These are phyloP conservation scores for Karstenula rhodostoma DNA, from an alignment of 2,329 filamentous ascomycete species.

Conservation along the genomic window DNA sequence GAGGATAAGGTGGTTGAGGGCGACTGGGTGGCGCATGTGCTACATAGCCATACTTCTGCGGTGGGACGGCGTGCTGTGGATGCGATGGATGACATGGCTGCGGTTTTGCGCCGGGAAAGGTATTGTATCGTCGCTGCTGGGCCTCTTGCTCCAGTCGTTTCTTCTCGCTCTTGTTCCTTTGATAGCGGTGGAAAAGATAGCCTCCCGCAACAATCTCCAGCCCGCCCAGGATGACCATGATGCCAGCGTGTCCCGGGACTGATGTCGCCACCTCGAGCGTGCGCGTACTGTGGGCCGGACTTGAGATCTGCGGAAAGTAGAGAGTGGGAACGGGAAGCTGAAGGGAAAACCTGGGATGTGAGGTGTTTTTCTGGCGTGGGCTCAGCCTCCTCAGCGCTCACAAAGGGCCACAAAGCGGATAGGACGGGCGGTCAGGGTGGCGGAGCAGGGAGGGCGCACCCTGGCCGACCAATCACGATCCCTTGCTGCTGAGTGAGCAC, in stretches of 20 bases:
- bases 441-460: conserved; percentile 16
- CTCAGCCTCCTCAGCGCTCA: conserved; percentile 23
- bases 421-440: conserved; percentile 16
- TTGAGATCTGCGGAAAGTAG: background rate
- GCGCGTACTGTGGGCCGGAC: conserved; percentile 11
- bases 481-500: conserved; percentile 8
- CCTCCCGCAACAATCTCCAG: conserved; percentile 48
- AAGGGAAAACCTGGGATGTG: conserved; percentile 7
- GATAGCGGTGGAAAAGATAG: conserved; percentile 44
- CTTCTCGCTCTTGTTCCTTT: conserved; percentile 47
- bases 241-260: conserved; percentile 22
- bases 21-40: conserved; percentile 26
- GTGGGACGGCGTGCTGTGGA: conserved; percentile 24
- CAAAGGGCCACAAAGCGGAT: conserved; percentile 11
- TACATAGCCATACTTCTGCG: conserved; percentile 37
- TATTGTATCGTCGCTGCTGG: conserved; percentile 35
- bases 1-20: conserved; percentile 25
- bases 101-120: conserved; percentile 37
- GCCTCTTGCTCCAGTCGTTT: conserved; percentile 36
- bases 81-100: conserved; percentile 23
- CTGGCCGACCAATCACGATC: conserved; percentile 15
- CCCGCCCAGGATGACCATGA: conserved; percentile 50
- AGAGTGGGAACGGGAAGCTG: conserved; percentile 1
- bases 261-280: conserved; percentile 8
- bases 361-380: conserved; percentile 14